Conservation (phyloP, 805 yeast genomes). For the Metschnikowia vanudenii region DNA sequence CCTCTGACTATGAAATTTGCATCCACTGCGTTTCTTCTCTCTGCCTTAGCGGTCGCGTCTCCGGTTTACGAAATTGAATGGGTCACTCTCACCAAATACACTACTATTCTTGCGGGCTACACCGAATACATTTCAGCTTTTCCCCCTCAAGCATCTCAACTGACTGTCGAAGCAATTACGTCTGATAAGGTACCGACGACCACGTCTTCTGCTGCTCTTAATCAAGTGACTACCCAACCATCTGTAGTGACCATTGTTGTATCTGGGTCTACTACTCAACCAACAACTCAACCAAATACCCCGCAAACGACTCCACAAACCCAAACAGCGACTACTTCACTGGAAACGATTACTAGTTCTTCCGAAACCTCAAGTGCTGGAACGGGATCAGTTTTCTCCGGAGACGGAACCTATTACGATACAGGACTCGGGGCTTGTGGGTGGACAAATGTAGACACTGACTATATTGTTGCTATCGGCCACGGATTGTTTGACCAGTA, state of each 20-base stretch:
- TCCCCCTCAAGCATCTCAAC: not conserved
- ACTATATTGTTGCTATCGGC: constrained; percentile 54
- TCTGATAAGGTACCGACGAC: too few relatives aligned
- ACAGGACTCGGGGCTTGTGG: constrained; percentile 60
- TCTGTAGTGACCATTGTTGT: too few relatives aligned
- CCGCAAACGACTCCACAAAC: not conserved
- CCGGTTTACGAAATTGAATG: constrained; percentile 14
- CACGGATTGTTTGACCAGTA: constrained; percentile 38
- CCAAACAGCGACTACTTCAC: not conserved
- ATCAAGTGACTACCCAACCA: too few relatives aligned
- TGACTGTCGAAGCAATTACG: not conserved
- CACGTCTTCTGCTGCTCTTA: not conserved
- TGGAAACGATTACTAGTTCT: constrained; percentile 2
- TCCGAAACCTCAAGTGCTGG: constrained; percentile 12
- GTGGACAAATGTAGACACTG: constrained; percentile 39
- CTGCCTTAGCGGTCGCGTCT: constrained; percentile 14
- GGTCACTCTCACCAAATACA: constrained; percentile 16
- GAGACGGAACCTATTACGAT: constrained; percentile 51
- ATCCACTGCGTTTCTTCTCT: constrained; percentile 8
- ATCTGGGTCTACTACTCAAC: not conserved
- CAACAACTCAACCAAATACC: not conserved
- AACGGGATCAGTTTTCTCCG: constrained; percentile 25
- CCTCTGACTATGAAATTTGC: constrained; percentile 14
- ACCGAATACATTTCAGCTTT: constrained; percentile 6
- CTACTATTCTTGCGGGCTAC: constrained; percentile 12